Evolutionary conservation across 495 filamentous ascomycete genomes (phyloP), one percentile per base, ranked within the genome.

Genomic region (Annulohypoxylon moriforme): DNA sequence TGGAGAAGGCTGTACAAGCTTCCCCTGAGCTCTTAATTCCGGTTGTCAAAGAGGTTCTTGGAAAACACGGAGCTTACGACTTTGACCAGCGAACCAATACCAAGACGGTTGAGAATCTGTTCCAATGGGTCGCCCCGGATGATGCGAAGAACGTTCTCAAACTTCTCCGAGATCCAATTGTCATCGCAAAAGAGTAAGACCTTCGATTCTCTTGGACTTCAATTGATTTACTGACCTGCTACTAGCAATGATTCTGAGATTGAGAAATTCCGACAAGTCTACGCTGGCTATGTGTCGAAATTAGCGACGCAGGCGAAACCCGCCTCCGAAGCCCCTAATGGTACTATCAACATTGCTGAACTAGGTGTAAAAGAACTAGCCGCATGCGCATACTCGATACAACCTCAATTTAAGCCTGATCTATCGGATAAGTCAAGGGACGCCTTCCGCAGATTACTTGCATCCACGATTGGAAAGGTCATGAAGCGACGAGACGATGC

Each of bases 11-110:
- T n/a, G 90, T 91, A 0, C 88, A 92, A 53, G 81, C 82, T 8
- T 81, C 92, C 18, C 90, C 92, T 5, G 81, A 81, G 18, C 79
- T 89, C 7, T 84, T 91, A 11, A 79, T 87, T 0, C 80, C 82
- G 3, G 81, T 94, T 4, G 77, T 97, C 20, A 82, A 82, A 1
- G 85, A 87, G 16, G 80, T 99, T 8, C 85, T 95, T 55, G 85
- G 87, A 44, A 87, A 89, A 44, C 78, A 89, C 38, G 94, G 93
- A 2, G 83, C 86, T 0, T 85, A 93, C 56, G 92, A 90, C 77
- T 96, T 98, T 75, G 96, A 98, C 77, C 88, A 91, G 31, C 81
- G 90, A 18, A 97, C 94, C 6, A 97, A 92, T 77, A 93, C 92
- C 0, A 97, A 97, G 82, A 97, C 93, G 0, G 80, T 97, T 0